A percentile compares a stretch with the other conserved stretches of the same genome.
These are phyloP conservation scores for Pseudofabraea citricarpa DNA, from an alignment of 2,329 filamentous ascomycete species.

Conservation along the genomic window DNA sequence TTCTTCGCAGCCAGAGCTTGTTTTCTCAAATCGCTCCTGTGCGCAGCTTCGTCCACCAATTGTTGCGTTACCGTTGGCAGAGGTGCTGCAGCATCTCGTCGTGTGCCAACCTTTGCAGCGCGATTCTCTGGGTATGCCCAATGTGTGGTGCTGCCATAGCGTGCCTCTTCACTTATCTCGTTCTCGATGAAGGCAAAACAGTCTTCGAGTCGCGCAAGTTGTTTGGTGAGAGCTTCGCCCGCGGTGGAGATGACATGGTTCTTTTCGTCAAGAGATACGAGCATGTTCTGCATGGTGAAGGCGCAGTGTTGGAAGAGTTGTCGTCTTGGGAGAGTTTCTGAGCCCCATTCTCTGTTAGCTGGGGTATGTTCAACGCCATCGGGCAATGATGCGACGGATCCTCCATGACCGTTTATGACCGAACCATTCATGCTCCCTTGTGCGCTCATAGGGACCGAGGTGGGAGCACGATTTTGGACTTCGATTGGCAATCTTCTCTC, in stretches of 20 bases:
- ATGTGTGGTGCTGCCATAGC: slow-evolving; percentile 84
- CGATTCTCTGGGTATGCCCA: slow-evolving; percentile 94
- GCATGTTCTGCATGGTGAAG: slow-evolving; percentile 74
- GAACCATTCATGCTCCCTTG: slow-evolving; percentile 26
- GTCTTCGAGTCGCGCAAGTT: slow-evolving; percentile 78
- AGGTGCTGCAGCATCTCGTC: slow-evolving; percentile 71
- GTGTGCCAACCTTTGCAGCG: slow-evolving; percentile 58
- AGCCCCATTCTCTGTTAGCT: no score
- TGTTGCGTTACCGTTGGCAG: slow-evolving; percentile 65
- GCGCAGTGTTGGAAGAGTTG: slow-evolving; percentile 75
- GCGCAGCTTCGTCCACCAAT: slow-evolving; percentile 77
- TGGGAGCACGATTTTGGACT: slow-evolving; percentile 18
- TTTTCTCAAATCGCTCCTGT: slow-evolving; percentile 78
- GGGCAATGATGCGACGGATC: slow-evolving; percentile 16
- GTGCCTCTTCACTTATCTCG: slow-evolving; percentile 92
- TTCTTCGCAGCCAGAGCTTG: slow-evolving; percentile 74
- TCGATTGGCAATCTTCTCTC: slow-evolving; percentile 35
- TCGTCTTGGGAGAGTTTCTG: slow-evolving; percentile 62
- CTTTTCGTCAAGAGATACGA: slow-evolving; percentile 92
- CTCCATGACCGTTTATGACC: slow-evolving; percentile 21
- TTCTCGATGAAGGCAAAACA: slow-evolving; percentile 81
- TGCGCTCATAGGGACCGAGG: slow-evolving; percentile 21
- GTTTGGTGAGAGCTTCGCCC: slow-evolving; percentile 81
- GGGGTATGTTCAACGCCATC: slow-evolving; percentile 43
- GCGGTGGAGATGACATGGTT: slow-evolving; percentile 94